phyloP scores from a whole-genome alignment of 129 eudicot genomes.

The Lactuca sativa region DNA sequence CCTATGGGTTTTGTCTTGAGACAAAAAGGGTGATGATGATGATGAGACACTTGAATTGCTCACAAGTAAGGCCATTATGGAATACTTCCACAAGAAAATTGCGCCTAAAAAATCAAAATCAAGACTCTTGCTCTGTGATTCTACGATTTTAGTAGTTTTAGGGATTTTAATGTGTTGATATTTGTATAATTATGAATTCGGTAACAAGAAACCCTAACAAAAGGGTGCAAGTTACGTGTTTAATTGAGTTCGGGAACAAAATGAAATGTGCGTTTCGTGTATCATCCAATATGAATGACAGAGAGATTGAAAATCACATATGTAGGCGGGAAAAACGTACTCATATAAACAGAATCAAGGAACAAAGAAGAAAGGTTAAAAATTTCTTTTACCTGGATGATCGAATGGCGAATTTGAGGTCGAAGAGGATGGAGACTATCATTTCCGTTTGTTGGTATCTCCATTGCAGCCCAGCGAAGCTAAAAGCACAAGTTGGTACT shows the following conservation, averaged over 20 bases:
- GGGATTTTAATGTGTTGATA: neutral
- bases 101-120: neutral
- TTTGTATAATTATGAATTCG: neutral
- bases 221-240: conserved; percentile 31
- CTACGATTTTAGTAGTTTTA: neutral
- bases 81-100: neutral
- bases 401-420: neutral
- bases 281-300: conserved; percentile 33
- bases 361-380: neutral
- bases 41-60: neutral
- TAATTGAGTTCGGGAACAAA: conserved; percentile 13
- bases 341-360: neutral
- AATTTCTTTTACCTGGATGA: neutral
- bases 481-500: neutral
- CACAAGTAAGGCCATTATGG: conserved; percentile 3
- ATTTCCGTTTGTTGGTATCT: neutral
- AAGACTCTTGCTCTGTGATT: neutral
- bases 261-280: conserved; percentile 30
- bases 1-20: conserved; percentile 23
- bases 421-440: neutral
- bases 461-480: neutral
- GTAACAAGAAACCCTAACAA: conserved; percentile 14
- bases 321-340: conserved; percentile 9
- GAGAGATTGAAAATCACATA: conserved; percentile 10
- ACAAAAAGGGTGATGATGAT: conserved; percentile 31